Conservation (phyloP, 495 filamentous ascomycete species). For the Platismatia glauca region DNA sequence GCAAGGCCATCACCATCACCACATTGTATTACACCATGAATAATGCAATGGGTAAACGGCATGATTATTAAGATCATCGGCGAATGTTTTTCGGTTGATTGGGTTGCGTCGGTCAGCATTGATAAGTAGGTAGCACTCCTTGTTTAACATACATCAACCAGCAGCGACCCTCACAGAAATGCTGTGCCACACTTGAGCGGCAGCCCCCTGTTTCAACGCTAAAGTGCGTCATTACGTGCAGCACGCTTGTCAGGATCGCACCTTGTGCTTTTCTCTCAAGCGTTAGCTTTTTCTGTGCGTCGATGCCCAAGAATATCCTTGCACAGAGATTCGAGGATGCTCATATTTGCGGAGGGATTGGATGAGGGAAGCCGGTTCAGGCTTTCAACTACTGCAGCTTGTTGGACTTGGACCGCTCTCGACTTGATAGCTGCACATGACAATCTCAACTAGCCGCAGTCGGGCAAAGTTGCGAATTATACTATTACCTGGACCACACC, state of each 20-base stretch:
- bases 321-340: background rate
- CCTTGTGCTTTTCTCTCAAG: constrained; percentile 4
- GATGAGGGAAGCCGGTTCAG: background rate
- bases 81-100: no score
- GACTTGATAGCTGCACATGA: constrained; percentile 5
- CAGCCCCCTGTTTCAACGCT: constrained; percentile 8
- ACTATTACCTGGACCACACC: background rate
- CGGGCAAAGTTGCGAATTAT: constrained; percentile 9
- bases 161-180: background rate
- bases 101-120: background rate
- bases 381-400: constrained; percentile 6
- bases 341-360: background rate
- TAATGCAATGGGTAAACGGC: no score
- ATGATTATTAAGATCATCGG: background rate
- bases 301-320: constrained; percentile 13
- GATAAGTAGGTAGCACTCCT: no score
- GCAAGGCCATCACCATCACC: background rate
- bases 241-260: constrained; percentile 11
- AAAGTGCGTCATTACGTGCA: constrained; percentile 13
- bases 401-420: constrained; percentile 1
- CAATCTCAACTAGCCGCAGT: constrained; percentile 11
- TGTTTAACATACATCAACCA: background rate
- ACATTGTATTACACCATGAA: background rate
- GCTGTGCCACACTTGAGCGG: constrained; percentile 9
- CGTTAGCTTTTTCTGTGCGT: constrained; percentile 5